Percentiles rank a stretch among this genome's conserved stretches.
These are phyloP conservation scores for Russula vinacea DNA, from an alignment of 768 basidiomycete genomes.

Conservation along the genomic window DNA sequence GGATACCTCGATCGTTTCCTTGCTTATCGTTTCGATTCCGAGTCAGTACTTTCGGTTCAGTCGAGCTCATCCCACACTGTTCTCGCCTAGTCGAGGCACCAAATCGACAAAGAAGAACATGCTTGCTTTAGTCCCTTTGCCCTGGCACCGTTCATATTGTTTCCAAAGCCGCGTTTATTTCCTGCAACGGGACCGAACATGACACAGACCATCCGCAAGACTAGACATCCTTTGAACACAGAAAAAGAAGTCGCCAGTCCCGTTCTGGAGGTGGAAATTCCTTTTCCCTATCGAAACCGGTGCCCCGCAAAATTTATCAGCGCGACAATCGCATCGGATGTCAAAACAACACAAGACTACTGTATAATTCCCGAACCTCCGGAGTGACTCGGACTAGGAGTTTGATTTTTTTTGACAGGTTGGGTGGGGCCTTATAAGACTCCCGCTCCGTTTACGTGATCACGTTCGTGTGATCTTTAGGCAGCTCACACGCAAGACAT, in stretches of 20 bases:
- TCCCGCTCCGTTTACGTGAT: conserved; percentile 1
- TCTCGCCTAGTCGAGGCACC: not conserved
- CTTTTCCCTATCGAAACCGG: not conserved
- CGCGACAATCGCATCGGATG: not conserved
- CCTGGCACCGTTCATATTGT: not conserved
- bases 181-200: too few species aligned
- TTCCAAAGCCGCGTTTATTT: not conserved
- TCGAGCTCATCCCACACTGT: not conserved
- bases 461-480: not conserved
- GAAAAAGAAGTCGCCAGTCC: not conserved
- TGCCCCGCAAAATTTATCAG: not conserved
- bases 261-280: not conserved
- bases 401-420: not conserved
- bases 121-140: not conserved
- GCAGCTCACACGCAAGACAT: not conserved
- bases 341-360: not conserved
- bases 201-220: not conserved
- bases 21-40: not conserved
- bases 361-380: not conserved
- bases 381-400: not conserved
- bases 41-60: not conserved
- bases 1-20: not conserved
- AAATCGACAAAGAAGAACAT: not conserved
- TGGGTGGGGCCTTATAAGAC: not conserved
- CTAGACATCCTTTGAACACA: not conserved